Evolutionary conservation across 2,329 filamentous ascomycete species (phyloP), one percentile per base, ranked within the genome.

Genomic region (Grosmannia huntii): DNA sequence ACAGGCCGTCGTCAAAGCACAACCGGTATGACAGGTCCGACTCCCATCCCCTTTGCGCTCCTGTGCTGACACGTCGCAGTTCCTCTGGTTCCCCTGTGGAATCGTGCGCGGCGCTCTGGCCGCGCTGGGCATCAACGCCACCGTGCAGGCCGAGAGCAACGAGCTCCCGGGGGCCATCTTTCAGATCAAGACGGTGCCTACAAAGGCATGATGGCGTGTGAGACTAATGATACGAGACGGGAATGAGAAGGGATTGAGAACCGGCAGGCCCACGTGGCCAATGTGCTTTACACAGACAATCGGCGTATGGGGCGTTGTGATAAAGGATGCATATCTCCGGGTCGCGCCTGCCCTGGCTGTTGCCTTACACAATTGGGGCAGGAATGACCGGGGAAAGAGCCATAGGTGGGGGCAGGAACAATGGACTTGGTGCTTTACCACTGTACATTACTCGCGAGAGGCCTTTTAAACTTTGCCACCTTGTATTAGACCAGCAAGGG

Each of bases 31-130:
- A 74, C 5, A 12, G 5, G 41, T 3, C 21, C 27, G n/a, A 25
- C 19, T 44, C 19, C 5, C 41, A 3, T 19, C 16, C 19, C 19
- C 19, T n/a, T 1, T 16, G 3, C 6, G 5, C 19, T 53, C 51
- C 21, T 44, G 14, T 21, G 21, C 28, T 38, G 19, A 53, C n/a
- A 6, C 16, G n/a, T 16, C 12, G 58, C 60, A 95, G 87, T 96
- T 95, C 70, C 77, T 99, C 16, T 96, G 90, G 82, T 96, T 97
- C 67, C 94, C 94, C 9, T 95, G 91, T 65, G 94, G 94, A 53
- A 80, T 99, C 54, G 89, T 99, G 61, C 81, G 92, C 59, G 94
- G 94, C 33, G 90, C 90, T n/a, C 75, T 99, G 55, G 86, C 90
- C n/a, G 90, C 87, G 55, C 77, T 99, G 75, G 94, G 92, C 6